Percentiles rank a stretch among this genome's conserved stretches.
These are phyloP conservation scores for Gaultheria prostrata DNA, from an alignment of 148 eudicot species.

Conservation along the genomic window DNA sequence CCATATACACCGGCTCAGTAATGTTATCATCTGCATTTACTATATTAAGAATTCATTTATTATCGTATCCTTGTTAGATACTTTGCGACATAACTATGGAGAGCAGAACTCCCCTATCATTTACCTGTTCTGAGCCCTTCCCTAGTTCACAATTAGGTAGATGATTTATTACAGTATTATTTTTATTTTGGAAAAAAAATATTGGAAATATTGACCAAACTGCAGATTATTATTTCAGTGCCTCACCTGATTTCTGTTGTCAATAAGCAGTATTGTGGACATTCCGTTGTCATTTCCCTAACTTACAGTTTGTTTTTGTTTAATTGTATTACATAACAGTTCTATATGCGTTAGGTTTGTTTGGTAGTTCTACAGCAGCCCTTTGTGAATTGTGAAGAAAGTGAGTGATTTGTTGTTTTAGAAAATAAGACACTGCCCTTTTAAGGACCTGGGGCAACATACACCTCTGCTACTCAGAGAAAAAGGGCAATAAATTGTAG, in stretches of 20 bases:
- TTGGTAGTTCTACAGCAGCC: background rate
- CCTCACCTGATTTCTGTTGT: conserved; percentile 25
- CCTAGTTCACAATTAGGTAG: conserved; percentile 18
- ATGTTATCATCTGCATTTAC: background rate
- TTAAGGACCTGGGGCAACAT: background rate
- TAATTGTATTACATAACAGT: background rate
- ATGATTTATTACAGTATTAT: too few relatives aligned
- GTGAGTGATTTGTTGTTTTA: background rate
- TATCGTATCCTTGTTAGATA: background rate
- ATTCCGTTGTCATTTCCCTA: conserved; percentile 16
- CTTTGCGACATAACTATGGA: background rate
- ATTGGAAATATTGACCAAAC: conserved; percentile 27
- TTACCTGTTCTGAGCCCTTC: background rate
- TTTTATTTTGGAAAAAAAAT: conserved; percentile 22
- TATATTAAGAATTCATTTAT: background rate
- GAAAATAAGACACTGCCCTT: background rate
- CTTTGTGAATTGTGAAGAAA: background rate
- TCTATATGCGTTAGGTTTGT: background rate
- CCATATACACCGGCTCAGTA: conserved; percentile 3
- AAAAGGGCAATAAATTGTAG: background rate
- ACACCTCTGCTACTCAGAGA: background rate
- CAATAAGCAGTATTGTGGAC: conserved; percentile 11
- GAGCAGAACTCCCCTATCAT: background rate
- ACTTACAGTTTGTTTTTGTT: conserved; percentile 1
- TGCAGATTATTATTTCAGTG: conserved; percentile 22